Evolutionary conservation across 805 yeast species (phyloP).

Genomic region (Maudiozyma pseudohumilis): DNA sequence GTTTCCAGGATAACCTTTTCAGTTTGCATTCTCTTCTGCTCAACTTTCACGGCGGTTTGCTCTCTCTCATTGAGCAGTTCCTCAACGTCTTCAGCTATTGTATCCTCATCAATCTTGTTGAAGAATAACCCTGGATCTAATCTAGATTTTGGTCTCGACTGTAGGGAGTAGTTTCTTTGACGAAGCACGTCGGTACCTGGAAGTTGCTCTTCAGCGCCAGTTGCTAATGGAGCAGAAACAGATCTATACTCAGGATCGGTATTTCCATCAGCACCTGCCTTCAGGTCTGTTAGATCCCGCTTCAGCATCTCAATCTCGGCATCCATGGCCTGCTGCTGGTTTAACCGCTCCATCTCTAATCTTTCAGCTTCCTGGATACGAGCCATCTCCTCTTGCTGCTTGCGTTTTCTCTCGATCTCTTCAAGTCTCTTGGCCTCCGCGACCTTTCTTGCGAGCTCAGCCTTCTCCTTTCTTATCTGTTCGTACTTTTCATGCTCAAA

Average conservation of each 20-base stretch:
- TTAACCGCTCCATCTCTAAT: conserved; percentile 14
- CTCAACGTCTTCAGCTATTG: conserved; percentile 8
- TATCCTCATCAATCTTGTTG: background rate
- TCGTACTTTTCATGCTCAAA: conserved; percentile 64
- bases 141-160: conserved; percentile 35
- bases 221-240: conserved; percentile 31
- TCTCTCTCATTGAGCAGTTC: conserved; percentile 8
- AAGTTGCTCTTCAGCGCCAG: conserved; percentile 12
- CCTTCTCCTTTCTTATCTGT: conserved; percentile 40
- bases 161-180: conserved; percentile 32
- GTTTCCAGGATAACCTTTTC: conserved; percentile 32
- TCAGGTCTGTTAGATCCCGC: conserved; percentile 10
- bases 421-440: conserved; percentile 38
- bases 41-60: conserved; percentile 13
- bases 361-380: conserved; percentile 17
- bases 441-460: conserved; percentile 37
- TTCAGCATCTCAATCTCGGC: conserved; percentile 17
- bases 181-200: conserved; percentile 23
- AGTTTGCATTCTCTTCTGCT: conserved; percentile 16
- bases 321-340: conserved; percentile 24
- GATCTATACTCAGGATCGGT: conserved; percentile 24
- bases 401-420: conserved; percentile 31
- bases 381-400: conserved; percentile 17
- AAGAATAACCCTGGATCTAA: conserved; percentile 35
- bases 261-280: conserved; percentile 4